A percentile compares a stretch with the other conserved stretches of the same genome.
Evolutionary conservation across 768 basidiomycete species (phyloP).

Genomic region (Suillus paluster): DNA sequence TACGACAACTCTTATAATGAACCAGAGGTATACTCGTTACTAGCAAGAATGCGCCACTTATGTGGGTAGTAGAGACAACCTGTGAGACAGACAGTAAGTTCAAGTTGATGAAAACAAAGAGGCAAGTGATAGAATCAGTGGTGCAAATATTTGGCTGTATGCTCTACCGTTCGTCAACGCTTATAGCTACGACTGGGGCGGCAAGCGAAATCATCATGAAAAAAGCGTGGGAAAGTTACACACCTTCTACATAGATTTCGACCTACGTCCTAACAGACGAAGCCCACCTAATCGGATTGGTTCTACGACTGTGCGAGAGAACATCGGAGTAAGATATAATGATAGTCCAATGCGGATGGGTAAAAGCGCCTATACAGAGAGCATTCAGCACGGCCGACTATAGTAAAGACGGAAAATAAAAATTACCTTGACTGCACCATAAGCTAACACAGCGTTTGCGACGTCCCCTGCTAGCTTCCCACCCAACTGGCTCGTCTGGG

Average conservation of each 20-base stretch:
- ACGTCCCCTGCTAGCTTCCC: slow-evolving; percentile 70
- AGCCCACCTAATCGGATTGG: slow-evolving; percentile 48
- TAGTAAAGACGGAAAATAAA: slow-evolving; percentile 1
- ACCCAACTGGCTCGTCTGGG: slow-evolving; percentile 21
- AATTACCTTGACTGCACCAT: slow-evolving; percentile 76
- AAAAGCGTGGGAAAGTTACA: slow-evolving; percentile 26
- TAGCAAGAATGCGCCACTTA: not conserved
- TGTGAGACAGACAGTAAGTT: not conserved
- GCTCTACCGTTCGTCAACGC: slow-evolving; percentile 72
- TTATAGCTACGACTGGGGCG: slow-evolving; percentile 74
- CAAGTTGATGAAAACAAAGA: not conserved
- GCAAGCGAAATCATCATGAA: slow-evolving; percentile 67
- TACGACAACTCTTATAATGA: not conserved
- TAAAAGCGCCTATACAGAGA: slow-evolving; percentile 53
- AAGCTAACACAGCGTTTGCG: slow-evolving; percentile 83
- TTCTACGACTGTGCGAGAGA: slow-evolving; percentile 69
- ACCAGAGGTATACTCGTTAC: not conserved
- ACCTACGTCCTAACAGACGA: slow-evolving; percentile 14
- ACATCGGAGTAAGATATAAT: slow-evolving; percentile 71
- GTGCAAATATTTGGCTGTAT: slow-evolving; percentile 70
- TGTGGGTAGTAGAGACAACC: not conserved
- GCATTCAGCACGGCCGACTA: not conserved
- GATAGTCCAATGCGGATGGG: slow-evolving; percentile 72
- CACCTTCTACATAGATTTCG: slow-evolving; percentile 23
- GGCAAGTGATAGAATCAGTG: slow-evolving; percentile 47